Conservation (phyloP, 805 yeast genomes). For the Ogataea pignaliae region DNA sequence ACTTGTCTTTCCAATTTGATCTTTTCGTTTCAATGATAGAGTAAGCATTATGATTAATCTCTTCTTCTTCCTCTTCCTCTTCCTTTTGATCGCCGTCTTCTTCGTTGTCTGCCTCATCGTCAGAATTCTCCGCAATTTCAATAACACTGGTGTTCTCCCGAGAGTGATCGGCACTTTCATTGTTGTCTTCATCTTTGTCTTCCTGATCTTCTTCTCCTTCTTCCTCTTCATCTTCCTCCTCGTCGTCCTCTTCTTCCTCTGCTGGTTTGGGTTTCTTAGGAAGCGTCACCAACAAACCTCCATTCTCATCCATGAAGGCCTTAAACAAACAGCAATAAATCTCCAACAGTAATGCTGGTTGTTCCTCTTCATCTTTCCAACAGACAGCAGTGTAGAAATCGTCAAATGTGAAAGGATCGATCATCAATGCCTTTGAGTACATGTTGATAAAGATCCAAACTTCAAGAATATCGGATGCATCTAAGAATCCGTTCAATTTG, state of each 20-base stretch:
- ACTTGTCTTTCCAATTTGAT: conserved; percentile 71
- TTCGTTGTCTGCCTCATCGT: conserved; percentile 20
- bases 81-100: conserved; percentile 12
- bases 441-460: conserved; percentile 73
- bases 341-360: conserved; percentile 56
- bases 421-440: conserved; percentile 54
- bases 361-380: conserved; percentile 39
- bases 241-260: conserved; percentile 19
- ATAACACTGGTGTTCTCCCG: conserved; percentile 13
- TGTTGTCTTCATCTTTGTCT: conserved; percentile 17
- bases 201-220: conserved; percentile 8
- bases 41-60: conserved; percentile 40
- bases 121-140: conserved; percentile 24
- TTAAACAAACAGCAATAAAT: conserved; percentile 63
- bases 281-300: conserved; percentile 20
- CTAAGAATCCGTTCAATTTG: conserved; percentile 17
- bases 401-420: conserved; percentile 79
- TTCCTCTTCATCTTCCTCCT: conserved; percentile 22
- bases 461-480: conserved; percentile 49
- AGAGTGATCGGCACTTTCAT: conserved; percentile 11
- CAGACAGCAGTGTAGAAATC: conserved; percentile 60
- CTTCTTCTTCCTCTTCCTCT: conserved; percentile 26
- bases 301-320: conserved; percentile 44
- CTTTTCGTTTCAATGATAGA: conserved; percentile 52
- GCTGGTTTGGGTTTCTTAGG: conserved; percentile 25